Evolutionary conservation across 495 filamentous ascomycete genomes (phyloP).

Genomic region (Talaromyces proteolyticus): DNA sequence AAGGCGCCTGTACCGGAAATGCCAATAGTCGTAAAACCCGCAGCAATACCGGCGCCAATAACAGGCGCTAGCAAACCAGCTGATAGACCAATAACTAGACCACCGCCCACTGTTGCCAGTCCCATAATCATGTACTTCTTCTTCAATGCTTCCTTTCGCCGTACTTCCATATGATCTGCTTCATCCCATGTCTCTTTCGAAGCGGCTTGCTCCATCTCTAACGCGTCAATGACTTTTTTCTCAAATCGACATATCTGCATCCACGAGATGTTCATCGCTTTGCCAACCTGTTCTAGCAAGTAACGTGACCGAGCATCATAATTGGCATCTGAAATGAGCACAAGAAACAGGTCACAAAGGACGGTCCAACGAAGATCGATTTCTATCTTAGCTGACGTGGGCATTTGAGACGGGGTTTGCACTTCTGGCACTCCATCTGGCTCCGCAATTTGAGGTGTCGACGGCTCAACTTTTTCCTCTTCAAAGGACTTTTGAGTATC

Average conservation of each 20-base stretch:
- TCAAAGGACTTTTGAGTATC: conserved; percentile 21
- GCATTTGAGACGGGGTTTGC: conserved; percentile 73
- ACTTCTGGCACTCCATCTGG: conserved; percentile 68
- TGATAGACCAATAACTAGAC: conserved; percentile 91
- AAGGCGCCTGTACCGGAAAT: conserved; percentile 85
- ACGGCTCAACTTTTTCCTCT: conserved; percentile 31
- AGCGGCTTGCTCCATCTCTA: conserved; percentile 93
- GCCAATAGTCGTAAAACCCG: conserved; percentile 92
- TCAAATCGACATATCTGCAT: conserved; percentile 94
- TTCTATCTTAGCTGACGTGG: conserved; percentile 75
- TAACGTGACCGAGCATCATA: conserved; percentile 89
- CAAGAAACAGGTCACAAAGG: conserved; percentile 91
- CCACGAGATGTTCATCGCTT: conserved; percentile 76
- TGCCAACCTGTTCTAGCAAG: conserved; percentile 78
- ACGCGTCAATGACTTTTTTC: conserved; percentile 91
- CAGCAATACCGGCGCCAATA: conserved; percentile 91
- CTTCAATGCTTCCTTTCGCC: conserved; percentile 74
- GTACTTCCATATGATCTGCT: conserved; percentile 84
- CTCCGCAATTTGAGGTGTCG: conserved; percentile 67
- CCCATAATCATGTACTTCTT: conserved; percentile 91
- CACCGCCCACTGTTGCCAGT: conserved; percentile 90
- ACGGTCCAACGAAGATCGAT: conserved; percentile 98
- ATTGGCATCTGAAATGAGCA: conserved; percentile 87
- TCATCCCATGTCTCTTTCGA: conserved; percentile 98
- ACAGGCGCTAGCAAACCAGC: conserved; percentile 88